phyloP scores from a whole-genome alignment of 495 filamentous ascomycete species.

The Trichoderma reesei region DNA sequence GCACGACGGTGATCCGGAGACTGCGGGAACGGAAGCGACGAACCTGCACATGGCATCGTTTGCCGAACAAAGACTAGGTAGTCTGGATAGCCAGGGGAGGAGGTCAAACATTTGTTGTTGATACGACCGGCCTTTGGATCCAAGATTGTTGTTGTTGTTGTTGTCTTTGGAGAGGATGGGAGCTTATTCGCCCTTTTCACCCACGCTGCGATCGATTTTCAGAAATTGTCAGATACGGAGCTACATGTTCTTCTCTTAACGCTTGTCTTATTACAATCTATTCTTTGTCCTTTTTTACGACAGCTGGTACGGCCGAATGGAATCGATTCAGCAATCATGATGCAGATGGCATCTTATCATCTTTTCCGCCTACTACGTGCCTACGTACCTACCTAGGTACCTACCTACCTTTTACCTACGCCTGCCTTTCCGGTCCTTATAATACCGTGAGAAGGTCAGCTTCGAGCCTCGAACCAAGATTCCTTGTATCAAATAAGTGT shows the following conservation, averaged over 20 bases:
- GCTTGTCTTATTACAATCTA: neutral
- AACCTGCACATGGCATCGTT: too few species aligned
- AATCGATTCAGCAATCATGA: neutral
- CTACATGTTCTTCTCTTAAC: neutral
- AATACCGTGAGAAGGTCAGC: neutral
- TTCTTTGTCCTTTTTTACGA: neutral
- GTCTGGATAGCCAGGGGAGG: neutral
- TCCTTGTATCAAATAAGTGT: neutral
- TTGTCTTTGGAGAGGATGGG: neutral
- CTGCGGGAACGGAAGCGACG: neutral
- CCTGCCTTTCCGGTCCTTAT: neutral
- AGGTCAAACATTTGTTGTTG: neutral
- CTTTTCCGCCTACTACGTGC: neutral
- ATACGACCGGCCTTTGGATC: neutral
- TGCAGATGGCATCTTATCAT: neutral
- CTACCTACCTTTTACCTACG: neutral
- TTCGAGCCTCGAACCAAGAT: neutral
- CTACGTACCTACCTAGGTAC: neutral
- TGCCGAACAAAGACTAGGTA: neutral
- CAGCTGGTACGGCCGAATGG: neutral
- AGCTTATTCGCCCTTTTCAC: neutral
- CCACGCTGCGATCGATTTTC: neutral
- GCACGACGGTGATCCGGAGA: constrained; percentile 11
- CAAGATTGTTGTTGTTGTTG: neutral
- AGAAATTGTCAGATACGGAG: neutral